These are phyloP conservation scores for Dinochytrium kinnereticum DNA, from an alignment of 371 early-diverging fungal genomes.

Conservation along the genomic window DNA sequence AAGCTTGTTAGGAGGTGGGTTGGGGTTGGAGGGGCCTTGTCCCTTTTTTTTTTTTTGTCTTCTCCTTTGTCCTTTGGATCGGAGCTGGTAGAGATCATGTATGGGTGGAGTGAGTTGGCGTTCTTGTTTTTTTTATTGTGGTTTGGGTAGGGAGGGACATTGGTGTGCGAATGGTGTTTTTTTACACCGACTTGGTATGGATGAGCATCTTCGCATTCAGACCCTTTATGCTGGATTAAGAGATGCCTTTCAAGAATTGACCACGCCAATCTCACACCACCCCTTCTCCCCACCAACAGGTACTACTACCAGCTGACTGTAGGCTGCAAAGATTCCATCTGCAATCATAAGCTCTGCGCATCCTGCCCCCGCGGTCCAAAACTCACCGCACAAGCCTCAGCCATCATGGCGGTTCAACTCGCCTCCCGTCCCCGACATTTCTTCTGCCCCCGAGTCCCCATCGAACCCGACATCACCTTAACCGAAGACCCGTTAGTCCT, in stretches of 20 bases:
- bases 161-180: too few species aligned
- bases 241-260: too few species aligned
- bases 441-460: conserved; percentile 59
- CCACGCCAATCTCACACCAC: too few species aligned
- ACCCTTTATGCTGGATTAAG: too few species aligned
- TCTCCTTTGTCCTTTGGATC: too few species aligned
- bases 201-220: too few species aligned
- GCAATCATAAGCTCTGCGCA: conserved; percentile 61
- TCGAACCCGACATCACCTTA: conserved; percentile 40
- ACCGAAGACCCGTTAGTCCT: conserved; percentile 9
- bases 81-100: too few species aligned
- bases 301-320: conserved; percentile 63
- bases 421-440: conserved; percentile 58
- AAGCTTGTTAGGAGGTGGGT: conserved; percentile 40
- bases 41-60: not conserved
- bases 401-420: conserved; percentile 65
- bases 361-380: conserved; percentile 49
- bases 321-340: conserved; percentile 57
- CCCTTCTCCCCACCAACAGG: conserved; percentile 24
- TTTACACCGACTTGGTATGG: too few species aligned
- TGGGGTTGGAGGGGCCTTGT: not conserved
- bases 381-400: conserved; percentile 62
- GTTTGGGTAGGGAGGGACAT: too few species aligned
- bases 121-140: too few species aligned
- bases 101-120: too few species aligned